phyloP scores from a whole-genome alignment of 768 basidiomycete genomes.

The Gloeophyllum trabeum region DNA sequence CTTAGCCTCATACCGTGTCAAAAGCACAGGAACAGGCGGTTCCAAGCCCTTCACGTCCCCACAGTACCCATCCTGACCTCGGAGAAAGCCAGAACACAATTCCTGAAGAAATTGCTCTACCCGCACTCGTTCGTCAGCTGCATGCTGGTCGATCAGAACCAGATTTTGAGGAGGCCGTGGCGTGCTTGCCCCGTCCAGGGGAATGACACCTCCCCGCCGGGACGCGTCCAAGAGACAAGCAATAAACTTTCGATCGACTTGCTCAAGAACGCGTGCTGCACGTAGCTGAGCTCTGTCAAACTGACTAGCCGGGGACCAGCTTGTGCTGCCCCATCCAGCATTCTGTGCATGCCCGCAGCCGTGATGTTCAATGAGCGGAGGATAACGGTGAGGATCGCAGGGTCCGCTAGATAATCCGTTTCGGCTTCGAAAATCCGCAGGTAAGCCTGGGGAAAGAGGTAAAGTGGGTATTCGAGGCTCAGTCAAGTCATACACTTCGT shows the following conservation, averaged over 20 bases:
- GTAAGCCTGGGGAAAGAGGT: slow-evolving; percentile 3
- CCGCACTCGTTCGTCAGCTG: slow-evolving; percentile 92
- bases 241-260: slow-evolving; percentile 89
- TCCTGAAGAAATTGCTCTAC: slow-evolving; percentile 75
- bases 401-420: no score
- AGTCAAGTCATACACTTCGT: slow-evolving; percentile 38
- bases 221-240: slow-evolving; percentile 42
- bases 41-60: slow-evolving; percentile 31
- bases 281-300: slow-evolving; percentile 46
- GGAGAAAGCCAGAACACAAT: slow-evolving; percentile 60
- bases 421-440: no score
- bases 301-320: no score
- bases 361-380: no score
- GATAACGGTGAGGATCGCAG: not conserved
- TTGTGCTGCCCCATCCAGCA: no score
- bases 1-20: slow-evolving; percentile 54
- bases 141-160: slow-evolving; percentile 91
- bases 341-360: not conserved
- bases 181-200: slow-evolving; percentile 6
- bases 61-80: slow-evolving; percentile 17
- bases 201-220: slow-evolving; percentile 8
- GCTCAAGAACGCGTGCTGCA: slow-evolving; percentile 54
- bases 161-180: slow-evolving; percentile 28
- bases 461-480: slow-evolving; percentile 36
- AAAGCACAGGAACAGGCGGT: slow-evolving; percentile 48